These are phyloP conservation scores for Pichia cabralensis DNA, from an alignment of 805 yeast genomes.

Conservation along the genomic window DNA sequence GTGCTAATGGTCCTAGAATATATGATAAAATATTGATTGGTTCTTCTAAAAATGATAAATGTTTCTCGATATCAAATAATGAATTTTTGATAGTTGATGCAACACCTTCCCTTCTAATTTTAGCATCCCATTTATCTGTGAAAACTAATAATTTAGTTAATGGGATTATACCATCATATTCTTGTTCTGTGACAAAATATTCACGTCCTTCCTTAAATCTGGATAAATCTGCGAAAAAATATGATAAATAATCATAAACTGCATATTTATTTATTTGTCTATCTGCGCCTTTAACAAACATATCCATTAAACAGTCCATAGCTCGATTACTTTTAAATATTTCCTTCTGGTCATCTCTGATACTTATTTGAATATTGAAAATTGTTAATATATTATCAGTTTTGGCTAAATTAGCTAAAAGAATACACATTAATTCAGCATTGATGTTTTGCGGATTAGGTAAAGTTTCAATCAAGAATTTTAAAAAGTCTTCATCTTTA, in stretches of 20 bases:
- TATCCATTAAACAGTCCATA: conserved; percentile 77
- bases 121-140: conserved; percentile 70
- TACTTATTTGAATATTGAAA: conserved; percentile 30
- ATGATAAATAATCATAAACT: conserved; percentile 72
- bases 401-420: conserved; percentile 80
- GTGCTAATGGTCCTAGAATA: conserved; percentile 70
- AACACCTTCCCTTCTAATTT: conserved; percentile 81
- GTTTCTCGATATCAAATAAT: conserved; percentile 68
- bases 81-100: conserved; percentile 89
- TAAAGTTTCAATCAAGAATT: conserved; percentile 38
- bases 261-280: conserved; percentile 63
- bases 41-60: conserved; percentile 48
- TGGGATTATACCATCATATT: conserved; percentile 69
- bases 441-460: conserved; percentile 48
- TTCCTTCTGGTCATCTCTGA: conserved; percentile 27
- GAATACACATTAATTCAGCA: conserved; percentile 75
- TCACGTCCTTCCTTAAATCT: conserved; percentile 65
- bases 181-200: conserved; percentile 65
- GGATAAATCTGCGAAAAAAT: conserved; percentile 84
- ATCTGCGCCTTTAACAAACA: conserved; percentile 78
- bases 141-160: conserved; percentile 72
- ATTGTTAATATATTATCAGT: conserved; percentile 51
- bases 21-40: conserved; percentile 71
- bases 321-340: conserved; percentile 49
- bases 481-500: conserved; percentile 48